Percentiles rank a stretch among this genome's conserved stretches.
phyloP scores from a whole-genome alignment of 176 grass and related monocot genomes.

The Phyllostachys edulis region DNA sequence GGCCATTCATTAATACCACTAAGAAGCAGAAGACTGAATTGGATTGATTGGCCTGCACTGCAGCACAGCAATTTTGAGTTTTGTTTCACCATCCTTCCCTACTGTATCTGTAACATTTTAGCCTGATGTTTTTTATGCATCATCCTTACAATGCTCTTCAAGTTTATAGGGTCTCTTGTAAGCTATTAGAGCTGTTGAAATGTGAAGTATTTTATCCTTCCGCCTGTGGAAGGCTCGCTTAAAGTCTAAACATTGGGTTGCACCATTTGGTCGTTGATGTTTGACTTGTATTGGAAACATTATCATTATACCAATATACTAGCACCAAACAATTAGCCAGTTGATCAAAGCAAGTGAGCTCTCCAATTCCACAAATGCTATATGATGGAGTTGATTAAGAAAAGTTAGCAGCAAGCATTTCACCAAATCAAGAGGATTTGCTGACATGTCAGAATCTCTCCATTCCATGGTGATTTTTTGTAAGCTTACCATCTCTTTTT shows the following conservation, averaged over 20 bases:
- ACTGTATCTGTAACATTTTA: background rate
- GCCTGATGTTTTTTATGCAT: background rate
- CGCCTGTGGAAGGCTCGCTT: too few relatives aligned
- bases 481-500: background rate
- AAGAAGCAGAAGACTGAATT: slow-evolving; percentile 71
- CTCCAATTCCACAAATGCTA: background rate
- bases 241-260: too few relatives aligned
- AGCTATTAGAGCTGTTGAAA: background rate
- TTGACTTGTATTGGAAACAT: too few relatives aligned
- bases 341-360: background rate
- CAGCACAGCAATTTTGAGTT: background rate
- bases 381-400: background rate
- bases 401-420: background rate
- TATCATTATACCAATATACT: too few relatives aligned
- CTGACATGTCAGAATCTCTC: background rate
- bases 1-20: slow-evolving; percentile 73
- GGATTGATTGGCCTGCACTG: background rate
- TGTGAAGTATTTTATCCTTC: background rate
- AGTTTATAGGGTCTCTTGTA: background rate
- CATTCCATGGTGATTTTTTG: background rate
- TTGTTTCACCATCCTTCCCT: background rate
- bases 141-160: background rate
- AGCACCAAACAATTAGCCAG: too few relatives aligned
- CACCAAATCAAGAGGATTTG: background rate
- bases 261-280: too few relatives aligned